A percentile compares a stretch with the other conserved stretches of the same genome.
These are phyloP conservation scores for Leptographium radiaticola DNA, from an alignment of 2,329 filamentous ascomycete genomes.

Conservation along the genomic window DNA sequence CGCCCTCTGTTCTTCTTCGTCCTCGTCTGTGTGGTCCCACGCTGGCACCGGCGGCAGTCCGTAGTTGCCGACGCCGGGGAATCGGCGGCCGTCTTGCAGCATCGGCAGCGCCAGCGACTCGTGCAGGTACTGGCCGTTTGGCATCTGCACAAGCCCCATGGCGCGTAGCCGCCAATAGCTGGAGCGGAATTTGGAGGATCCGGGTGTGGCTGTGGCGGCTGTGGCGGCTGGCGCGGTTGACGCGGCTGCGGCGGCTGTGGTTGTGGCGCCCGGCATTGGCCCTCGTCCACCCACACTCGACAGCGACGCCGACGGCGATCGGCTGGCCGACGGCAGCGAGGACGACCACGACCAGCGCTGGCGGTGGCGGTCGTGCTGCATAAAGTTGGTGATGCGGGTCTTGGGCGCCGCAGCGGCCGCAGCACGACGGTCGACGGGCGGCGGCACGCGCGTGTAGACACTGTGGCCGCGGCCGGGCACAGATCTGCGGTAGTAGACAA, in stretches of 20 bases:
- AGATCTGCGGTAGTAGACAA: slow-evolving; percentile 21
- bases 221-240: not conserved
- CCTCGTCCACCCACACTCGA: not conserved
- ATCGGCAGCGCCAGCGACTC: slow-evolving; percentile 32
- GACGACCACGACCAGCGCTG: slow-evolving; percentile 1
- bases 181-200: slow-evolving; percentile 6
- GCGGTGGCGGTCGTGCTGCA: slow-evolving; percentile 4
- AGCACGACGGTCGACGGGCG: not conserved
- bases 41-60: slow-evolving; percentile 14
- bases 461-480: slow-evolving; percentile 28
- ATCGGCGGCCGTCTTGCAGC: slow-evolving; percentile 24
- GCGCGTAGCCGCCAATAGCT: slow-evolving; percentile 30
- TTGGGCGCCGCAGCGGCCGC: not conserved
- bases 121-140: slow-evolving; percentile 22
- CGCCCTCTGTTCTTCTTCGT: not conserved
- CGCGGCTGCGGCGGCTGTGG: not conserved
- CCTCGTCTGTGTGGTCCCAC: not conserved
- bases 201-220: not conserved
- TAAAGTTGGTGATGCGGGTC: slow-evolving; percentile 10
- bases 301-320: not conserved
- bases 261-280: no score
- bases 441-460: slow-evolving; percentile 9
- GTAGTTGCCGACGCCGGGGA: slow-evolving; percentile 23
- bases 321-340: not conserved
- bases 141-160: slow-evolving; percentile 24